Evolutionary conservation across 73 alveolate genomes (phyloP), one percentile per base, ranked within the genome.

Genomic region (Paramecium tetraurelia): DNA sequence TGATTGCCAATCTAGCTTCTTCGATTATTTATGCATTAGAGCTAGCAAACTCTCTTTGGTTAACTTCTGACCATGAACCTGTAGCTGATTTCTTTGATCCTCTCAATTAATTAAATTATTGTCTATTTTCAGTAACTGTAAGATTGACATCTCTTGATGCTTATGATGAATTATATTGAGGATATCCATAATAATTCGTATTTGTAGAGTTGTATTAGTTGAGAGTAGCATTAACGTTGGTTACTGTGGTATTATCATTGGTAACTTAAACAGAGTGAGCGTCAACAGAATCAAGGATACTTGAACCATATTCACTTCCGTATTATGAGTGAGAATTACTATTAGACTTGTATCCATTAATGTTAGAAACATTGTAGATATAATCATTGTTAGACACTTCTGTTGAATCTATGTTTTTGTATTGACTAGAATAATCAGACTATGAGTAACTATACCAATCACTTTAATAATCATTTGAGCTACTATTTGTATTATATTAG

Each of bases 1-100:
- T 72, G 8, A 72, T 43, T 5, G 86, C 68, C 40, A 36, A 72
- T 35, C 40, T 72, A 72, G 86, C 86, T 7, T 72, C 86, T 63
- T 63, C 84, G 12, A 33, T 16, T 12, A 63, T 63, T 63, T 31
- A 22, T 27, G 31, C 41, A 63, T 63, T 63, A 63, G 84, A 63
- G 31, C 10, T 63, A 6, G 27, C 8, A 31, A 63, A 63, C 31
- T 63, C 84, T 63, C 31, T 33, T 27, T 31, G 12, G 20, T 27
- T 16, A 5, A 63, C 84, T 63, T 63, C 21, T 20, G 27, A 7
- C 84, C 84, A 63, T 27, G 84, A 63, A 7, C 84, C 84, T 27
- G 84, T 63, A 31, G 84, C 69, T 18, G 3, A 63, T 63, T 27
- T 63, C 46, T 33, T 63, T 27, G 84, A 27, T 31, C 84, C 84